phyloP scores from a whole-genome alignment of 1,284 basidiomycete species.

The Ustilago nuda region DNA sequence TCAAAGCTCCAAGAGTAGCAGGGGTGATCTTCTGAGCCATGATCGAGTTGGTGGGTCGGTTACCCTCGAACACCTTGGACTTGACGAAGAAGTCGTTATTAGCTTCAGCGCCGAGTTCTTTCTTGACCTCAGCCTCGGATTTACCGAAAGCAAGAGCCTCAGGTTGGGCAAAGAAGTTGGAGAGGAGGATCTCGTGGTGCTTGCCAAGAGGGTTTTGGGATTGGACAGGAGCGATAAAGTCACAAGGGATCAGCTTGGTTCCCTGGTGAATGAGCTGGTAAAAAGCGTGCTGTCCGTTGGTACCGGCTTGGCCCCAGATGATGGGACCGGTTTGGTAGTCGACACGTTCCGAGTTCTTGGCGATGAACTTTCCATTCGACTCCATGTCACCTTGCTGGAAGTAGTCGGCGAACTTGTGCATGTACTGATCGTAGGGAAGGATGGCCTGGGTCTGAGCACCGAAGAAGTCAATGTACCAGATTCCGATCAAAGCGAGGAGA shows the following conservation, averaged over 20 bases:
- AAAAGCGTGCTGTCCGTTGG: constrained; percentile 99
- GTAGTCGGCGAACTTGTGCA: constrained; percentile 99
- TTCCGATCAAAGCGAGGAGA: constrained; percentile 86
- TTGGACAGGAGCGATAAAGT: constrained; percentile 94
- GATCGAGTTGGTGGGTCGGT: constrained; percentile 96
- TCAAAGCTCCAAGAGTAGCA: constrained; percentile 85
- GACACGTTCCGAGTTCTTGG: constrained; percentile 90
- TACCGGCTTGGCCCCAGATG: constrained; percentile 98
- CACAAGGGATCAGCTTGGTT: constrained; percentile 78
- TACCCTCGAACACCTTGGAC: constrained; percentile 98
- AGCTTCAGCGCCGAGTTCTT: constrained; percentile 81
- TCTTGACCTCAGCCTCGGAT: constrained; percentile 85
- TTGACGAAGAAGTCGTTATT: constrained; percentile 86
- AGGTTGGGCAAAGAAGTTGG: constrained; percentile 98
- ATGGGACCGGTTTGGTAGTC: constrained; percentile 98
- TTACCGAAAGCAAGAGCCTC: constrained; percentile 94
- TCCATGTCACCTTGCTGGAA: constrained; percentile 99
- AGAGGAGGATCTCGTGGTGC: constrained; percentile 96
- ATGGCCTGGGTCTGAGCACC: constrained; percentile 93
- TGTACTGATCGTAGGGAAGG: constrained; percentile 97
- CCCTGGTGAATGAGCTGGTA: constrained; percentile 95
- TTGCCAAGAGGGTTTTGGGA: constrained; percentile 88
- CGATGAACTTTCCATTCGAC: constrained; percentile 96
- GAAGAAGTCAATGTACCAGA: constrained; percentile 99
- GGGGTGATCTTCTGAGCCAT: constrained; percentile 93